A percentile compares a stretch with the other conserved stretches of the same genome.
Conservation (phyloP, 805 yeast genomes). For the Metschnikowia colocasiae region DNA sequence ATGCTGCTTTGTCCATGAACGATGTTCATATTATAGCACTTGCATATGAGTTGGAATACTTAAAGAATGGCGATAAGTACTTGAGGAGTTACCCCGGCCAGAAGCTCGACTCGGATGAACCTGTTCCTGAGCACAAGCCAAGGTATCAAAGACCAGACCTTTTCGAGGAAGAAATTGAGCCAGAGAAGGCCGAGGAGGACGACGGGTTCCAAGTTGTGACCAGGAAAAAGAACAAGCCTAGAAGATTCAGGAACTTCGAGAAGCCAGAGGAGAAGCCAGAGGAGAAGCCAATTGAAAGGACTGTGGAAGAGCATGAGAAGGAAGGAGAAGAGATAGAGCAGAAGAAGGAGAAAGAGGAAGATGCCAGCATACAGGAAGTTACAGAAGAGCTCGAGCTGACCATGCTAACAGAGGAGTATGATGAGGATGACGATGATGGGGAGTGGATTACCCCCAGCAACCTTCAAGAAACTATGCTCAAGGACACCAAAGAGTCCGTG, state of each 20-base stretch:
- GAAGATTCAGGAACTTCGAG: neutral
- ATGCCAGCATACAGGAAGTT: neutral
- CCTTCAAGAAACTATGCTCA: conserved; percentile 61
- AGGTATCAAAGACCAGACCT: neutral
- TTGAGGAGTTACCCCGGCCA: conserved; percentile 75
- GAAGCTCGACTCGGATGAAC: conserved; percentile 27
- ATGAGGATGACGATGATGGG: conserved; percentile 78
- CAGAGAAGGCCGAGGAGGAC: conserved; percentile 16
- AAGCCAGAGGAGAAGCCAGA: neutral
- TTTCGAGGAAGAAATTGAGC: conserved; percentile 6
- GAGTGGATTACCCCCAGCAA: conserved; percentile 94
- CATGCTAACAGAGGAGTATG: conserved; percentile 45
- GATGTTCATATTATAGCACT: conserved; percentile 92
- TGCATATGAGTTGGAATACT: conserved; percentile 81
- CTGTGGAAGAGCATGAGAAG: neutral
- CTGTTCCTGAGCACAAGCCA: conserved; percentile 1
- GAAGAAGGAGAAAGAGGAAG: neutral
- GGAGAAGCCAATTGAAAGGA: neutral
- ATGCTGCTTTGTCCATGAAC: conserved; percentile 77
- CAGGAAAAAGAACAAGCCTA: conserved; percentile 13
- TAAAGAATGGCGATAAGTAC: conserved; percentile 68
- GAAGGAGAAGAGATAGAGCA: conserved; percentile 1
- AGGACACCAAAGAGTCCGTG: conserved; percentile 61
- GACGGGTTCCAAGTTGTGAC: conserved; percentile 25
- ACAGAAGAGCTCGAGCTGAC: neutral